Percentiles rank a stretch among this genome's conserved stretches.
Conservation (phyloP, 495 filamentous ascomycete species). For the Paragyromitra xinjiangensis region DNA sequence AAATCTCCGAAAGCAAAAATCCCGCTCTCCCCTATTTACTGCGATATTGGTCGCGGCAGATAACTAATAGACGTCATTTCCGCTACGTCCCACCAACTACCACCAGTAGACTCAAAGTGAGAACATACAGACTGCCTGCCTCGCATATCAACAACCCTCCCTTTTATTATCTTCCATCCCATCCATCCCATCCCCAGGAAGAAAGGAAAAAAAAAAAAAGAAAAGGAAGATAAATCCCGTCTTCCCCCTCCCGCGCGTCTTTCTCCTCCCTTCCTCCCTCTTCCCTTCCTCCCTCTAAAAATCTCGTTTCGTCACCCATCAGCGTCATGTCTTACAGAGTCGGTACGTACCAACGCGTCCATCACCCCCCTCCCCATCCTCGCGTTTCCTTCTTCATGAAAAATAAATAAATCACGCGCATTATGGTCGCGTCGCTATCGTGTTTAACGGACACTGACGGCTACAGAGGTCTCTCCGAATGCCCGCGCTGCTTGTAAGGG, state of each 20-base stretch:
- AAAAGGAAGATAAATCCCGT: slow-evolving; percentile 11
- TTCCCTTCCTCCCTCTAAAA: not conserved
- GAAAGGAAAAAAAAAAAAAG: slow-evolving; percentile 10
- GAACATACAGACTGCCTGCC: slow-evolving; percentile 6
- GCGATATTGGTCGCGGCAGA: slow-evolving; percentile 24
- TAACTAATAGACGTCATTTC: slow-evolving; percentile 42
- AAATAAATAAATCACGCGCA: slow-evolving; percentile 19
- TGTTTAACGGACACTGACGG: not conserved
- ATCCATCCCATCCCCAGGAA: not conserved
- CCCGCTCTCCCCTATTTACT: slow-evolving; percentile 36
- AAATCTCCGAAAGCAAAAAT: slow-evolving; percentile 1
- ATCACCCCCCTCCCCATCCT: not conserved
- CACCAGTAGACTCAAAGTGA: not conserved
- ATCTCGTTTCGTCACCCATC: not conserved
- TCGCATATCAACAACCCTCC: slow-evolving; percentile 23
- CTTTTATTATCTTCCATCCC: slow-evolving; percentile 1
- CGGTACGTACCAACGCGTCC: slow-evolving; percentile 38
- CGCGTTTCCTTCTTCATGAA: slow-evolving; percentile 22
- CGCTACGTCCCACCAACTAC: slow-evolving; percentile 8
- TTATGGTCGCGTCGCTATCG: not conserved
- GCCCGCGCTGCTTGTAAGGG: slow-evolving; percentile 43
- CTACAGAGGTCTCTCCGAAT: slow-evolving; percentile 41
- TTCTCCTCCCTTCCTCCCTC: not conserved
- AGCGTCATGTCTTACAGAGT: slow-evolving; percentile 37
- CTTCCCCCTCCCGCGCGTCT: slow-evolving; percentile 2